Percentiles rank a stretch among this genome's conserved stretches.
Evolutionary conservation across 352 stramenopile species (phyloP).

Genomic region (Pythium biforme): DNA sequence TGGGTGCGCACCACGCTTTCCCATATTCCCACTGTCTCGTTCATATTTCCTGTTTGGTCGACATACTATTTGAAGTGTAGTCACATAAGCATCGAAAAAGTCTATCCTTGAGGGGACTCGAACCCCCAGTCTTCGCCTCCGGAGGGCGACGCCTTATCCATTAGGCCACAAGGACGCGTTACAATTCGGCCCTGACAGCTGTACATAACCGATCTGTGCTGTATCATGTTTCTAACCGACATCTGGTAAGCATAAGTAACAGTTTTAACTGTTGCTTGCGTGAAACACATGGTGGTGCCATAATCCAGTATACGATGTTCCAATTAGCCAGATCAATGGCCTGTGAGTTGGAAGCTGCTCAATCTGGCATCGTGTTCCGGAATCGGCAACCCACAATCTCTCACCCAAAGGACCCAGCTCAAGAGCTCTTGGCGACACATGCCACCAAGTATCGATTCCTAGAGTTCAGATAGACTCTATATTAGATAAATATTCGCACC

Average conservation of each 20-base stretch:
- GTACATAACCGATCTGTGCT: not conserved
- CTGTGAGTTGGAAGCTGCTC: not conserved
- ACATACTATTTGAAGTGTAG: not conserved
- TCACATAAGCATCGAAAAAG: conserved; percentile 27
- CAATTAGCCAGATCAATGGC: not conserved
- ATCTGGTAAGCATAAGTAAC: not conserved
- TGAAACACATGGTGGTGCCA: not conserved
- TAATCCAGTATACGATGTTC: conserved; percentile 9
- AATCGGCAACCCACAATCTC: conserved; percentile 16
- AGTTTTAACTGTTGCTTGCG: not conserved
- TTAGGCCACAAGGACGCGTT: conserved; percentile 43
- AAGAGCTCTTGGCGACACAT: not conserved
- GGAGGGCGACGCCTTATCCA: conserved; percentile 76
- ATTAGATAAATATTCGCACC: no score
- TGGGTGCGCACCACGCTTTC: no score
- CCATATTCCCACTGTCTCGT: not conserved
- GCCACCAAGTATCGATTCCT: not conserved
- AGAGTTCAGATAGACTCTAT: no score
- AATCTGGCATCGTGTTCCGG: conserved; percentile 1
- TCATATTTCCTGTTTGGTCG: not conserved
- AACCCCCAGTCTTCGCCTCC: conserved; percentile 71
- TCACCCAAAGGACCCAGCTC: not conserved
- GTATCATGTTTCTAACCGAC: not conserved
- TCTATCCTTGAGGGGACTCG: conserved; percentile 64
- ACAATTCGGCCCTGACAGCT: not conserved